Evolutionary conservation across 208 protist genomes (phyloP), one percentile per base, ranked within the genome.

Genomic region (Leishmania turanica): DNA sequence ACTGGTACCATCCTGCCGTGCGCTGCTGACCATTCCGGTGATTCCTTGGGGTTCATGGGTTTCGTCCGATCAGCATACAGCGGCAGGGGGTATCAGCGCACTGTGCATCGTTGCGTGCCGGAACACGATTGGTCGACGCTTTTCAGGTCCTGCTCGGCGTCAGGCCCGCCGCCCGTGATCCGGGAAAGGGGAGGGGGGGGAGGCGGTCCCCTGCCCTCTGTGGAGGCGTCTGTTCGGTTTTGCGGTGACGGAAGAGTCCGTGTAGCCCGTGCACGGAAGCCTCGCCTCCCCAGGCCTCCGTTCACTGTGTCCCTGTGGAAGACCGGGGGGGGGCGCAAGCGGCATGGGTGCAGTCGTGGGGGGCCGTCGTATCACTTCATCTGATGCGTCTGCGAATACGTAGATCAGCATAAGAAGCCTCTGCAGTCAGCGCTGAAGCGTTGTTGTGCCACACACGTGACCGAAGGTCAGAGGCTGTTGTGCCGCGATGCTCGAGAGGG

Each of bases 181-280:
- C n/a, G 21, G 51, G 49, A 17, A 9, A 54, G 51, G 15, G 17
- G 51, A 54, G 0, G 0, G 34, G 34, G 34, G 0, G 51, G 9
- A 5, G 1, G 0, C 0, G 0, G 6, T 0, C 15, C 51, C 9
- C 51, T 0, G 51, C 51, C 11, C 51, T 54, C 0, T 21, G 51
- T 21, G 51, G 51, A 21, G 15, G 15, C 9, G 1, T 54, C 17
- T 21, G 51, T 21, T 54, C 51, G 17, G 15, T 54, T 54, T 54
- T 54, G 9, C 13, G 0, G 9, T 13, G 0, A 54, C 51, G 15
- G 15, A 54, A 54, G 4, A 54, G 51, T 54, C 51, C 51, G 21
- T 13, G 51, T 54, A 21, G 51, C 4, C 11, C 9, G 51, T 54
- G 51, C 51, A 54, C 51, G 17, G 51, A 13, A 21, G 17, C 4